phyloP scores from a whole-genome alignment of 495 filamentous ascomycete genomes.

The Lichenothelia convexa region DNA sequence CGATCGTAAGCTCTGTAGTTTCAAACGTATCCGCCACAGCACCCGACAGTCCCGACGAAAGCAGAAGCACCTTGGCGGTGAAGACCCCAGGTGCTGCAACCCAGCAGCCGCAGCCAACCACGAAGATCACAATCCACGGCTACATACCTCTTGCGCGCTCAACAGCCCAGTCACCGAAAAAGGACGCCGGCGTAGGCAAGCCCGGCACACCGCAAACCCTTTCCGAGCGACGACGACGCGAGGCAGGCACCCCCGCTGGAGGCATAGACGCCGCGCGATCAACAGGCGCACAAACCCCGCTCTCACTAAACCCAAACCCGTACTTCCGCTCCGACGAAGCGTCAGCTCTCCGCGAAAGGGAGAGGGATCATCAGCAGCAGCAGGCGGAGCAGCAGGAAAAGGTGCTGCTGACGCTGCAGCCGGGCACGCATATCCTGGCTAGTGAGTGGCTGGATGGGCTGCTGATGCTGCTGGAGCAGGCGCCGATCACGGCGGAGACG shows the following conservation, averaged over 20 bases:
- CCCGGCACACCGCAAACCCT: no score
- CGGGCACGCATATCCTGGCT: conserved; percentile 61
- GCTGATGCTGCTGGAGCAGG: conserved; percentile 85
- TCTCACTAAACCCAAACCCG: conserved; percentile 7
- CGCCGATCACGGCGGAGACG: conserved; percentile 92
- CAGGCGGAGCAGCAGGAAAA: conserved; percentile 37
- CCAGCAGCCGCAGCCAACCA: conserved; percentile 32
- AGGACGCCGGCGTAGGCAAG: not conserved
- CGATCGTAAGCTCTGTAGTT: conserved; percentile 76
- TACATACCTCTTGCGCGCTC: conserved; percentile 23
- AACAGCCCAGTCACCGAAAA: not conserved
- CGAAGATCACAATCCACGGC: conserved; percentile 84
- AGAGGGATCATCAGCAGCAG: no score
- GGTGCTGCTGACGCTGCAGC: conserved; percentile 63
- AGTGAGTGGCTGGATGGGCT: conserved; percentile 96
- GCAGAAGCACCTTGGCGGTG: not conserved
- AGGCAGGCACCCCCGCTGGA: no score
- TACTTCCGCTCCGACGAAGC: conserved; percentile 8
- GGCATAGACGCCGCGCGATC: no score
- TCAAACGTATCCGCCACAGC: conserved; percentile 70
- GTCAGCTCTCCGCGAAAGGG: no score
- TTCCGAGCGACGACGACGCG: not conserved
- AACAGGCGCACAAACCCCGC: no score
- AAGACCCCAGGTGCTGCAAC: conserved; percentile 17
- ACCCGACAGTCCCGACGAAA: conserved; percentile 24